A percentile compares a stretch with the other conserved stretches of the same genome.
phyloP scores from a whole-genome alignment of 2,329 filamentous ascomycete species.

The Knufia fluminis region DNA sequence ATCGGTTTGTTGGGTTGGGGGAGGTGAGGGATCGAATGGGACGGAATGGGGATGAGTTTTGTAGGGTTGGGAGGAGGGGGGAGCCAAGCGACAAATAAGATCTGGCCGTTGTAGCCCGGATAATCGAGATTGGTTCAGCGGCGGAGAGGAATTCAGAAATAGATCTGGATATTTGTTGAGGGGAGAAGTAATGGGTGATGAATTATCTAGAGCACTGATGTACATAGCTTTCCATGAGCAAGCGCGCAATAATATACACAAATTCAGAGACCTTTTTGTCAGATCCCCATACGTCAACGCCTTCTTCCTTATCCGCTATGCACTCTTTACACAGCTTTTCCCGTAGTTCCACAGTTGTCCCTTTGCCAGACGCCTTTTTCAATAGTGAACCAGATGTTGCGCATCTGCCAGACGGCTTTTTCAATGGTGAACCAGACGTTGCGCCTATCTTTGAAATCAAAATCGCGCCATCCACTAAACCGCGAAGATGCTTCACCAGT shows the following conservation, averaged over 20 bases:
- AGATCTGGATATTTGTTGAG: background rate
- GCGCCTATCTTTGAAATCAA: too few species aligned
- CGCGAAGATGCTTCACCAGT: too few species aligned
- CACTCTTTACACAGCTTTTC: too few species aligned
- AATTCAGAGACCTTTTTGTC: background rate
- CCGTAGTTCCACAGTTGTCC: too few species aligned
- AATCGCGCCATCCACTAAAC: too few species aligned
- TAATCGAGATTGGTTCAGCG: background rate
- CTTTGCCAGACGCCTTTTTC: too few species aligned
- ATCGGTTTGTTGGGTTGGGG: slow-evolving; percentile 47
- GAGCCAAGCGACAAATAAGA: slow-evolving; percentile 4
- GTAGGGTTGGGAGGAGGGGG: slow-evolving; percentile 9
- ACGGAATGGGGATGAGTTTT: slow-evolving; percentile 18
- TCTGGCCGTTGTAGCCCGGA: background rate
- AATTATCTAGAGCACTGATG: background rate
- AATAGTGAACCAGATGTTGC: too few species aligned
- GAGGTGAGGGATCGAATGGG: slow-evolving; percentile 31
- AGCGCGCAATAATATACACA: background rate
- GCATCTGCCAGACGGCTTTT: too few species aligned
- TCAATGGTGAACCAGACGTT: too few species aligned
- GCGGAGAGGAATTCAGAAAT: background rate
- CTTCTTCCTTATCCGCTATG: too few species aligned
- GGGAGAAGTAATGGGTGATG: background rate
- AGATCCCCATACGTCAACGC: too few species aligned
- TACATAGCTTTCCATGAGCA: background rate